A percentile compares a stretch with the other conserved stretches of the same genome.
phyloP scores from a whole-genome alignment of 345 rosid species.

The Syzygium oleosum region DNA sequence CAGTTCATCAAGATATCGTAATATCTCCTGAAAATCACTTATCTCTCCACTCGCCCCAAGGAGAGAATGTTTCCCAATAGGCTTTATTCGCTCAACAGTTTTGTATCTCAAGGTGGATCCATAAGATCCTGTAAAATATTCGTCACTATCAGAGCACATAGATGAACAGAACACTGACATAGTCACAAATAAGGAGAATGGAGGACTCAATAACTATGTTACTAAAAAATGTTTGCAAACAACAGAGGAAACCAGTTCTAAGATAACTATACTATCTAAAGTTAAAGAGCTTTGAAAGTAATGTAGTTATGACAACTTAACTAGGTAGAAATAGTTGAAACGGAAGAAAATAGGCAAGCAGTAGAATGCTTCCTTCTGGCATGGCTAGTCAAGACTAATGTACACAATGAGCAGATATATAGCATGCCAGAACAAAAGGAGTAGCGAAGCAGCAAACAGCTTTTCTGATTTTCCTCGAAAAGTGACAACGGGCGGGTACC shows the following conservation, averaged over 20 bases:
- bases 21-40: constrained; percentile 95
- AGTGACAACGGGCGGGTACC: neutral
- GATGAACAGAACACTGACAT: neutral
- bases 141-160: neutral
- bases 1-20: constrained; percentile 82
- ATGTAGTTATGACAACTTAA: neutral
- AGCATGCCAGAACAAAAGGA: neutral
- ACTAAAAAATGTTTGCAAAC: neutral
- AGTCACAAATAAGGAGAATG: neutral
- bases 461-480: neutral
- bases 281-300: neutral
- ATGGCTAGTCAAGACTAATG: neutral
- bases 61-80: constrained; percentile 92
- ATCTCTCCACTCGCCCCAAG: constrained; percentile 96
- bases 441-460: neutral
- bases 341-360: neutral
- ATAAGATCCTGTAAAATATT: constrained; percentile 60
- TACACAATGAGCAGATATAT: neutral
- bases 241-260: neutral
- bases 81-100: constrained; percentile 76
- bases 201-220: neutral
- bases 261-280: neutral
- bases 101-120: constrained; percentile 94
- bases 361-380: neutral
- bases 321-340: neutral